A percentile compares a stretch with the other conserved stretches of the same genome.
These are phyloP conservation scores for Stevia rebaudiana DNA, from an alignment of 140 eudicot genomes.

Conservation along the genomic window DNA sequence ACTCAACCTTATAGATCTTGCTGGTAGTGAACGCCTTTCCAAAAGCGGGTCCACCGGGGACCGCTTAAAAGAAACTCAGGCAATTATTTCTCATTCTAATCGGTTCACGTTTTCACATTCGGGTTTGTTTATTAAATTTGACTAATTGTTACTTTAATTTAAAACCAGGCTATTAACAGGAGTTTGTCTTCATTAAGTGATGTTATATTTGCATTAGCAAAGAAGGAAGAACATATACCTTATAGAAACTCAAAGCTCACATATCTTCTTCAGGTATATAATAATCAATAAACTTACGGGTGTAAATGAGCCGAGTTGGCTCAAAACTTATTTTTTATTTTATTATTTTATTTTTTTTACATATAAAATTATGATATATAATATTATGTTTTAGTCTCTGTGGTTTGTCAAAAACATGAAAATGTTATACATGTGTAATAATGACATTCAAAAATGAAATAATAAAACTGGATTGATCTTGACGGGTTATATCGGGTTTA, in stretches of 20 bases:
- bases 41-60: constrained; percentile 98
- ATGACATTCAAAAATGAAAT: too few species aligned
- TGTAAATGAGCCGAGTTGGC: background rate
- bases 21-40: constrained; percentile 99
- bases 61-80: constrained; percentile 96
- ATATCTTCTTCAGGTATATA: constrained; percentile 88
- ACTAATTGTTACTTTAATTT: background rate
- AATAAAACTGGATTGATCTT: too few species aligned
- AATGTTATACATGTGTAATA: too few species aligned
- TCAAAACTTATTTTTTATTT: too few species aligned
- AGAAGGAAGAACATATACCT: constrained; percentile 91
- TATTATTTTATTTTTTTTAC: too few species aligned
- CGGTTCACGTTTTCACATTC: background rate
- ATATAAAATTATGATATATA: background rate
- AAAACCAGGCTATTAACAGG: constrained; percentile 83
- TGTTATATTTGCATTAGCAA: constrained; percentile 86
- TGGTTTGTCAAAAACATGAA: too few species aligned
- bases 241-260: constrained; percentile 93
- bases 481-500: too few species aligned
- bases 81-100: constrained; percentile 2
- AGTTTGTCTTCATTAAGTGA: constrained; percentile 89
- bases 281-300: background rate
- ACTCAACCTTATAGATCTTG: constrained; percentile 89
- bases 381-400: too few species aligned
- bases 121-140: background rate